Evolutionary conservation across 306 rosid species (phyloP).

Genomic region (Carpinus viminea): DNA sequence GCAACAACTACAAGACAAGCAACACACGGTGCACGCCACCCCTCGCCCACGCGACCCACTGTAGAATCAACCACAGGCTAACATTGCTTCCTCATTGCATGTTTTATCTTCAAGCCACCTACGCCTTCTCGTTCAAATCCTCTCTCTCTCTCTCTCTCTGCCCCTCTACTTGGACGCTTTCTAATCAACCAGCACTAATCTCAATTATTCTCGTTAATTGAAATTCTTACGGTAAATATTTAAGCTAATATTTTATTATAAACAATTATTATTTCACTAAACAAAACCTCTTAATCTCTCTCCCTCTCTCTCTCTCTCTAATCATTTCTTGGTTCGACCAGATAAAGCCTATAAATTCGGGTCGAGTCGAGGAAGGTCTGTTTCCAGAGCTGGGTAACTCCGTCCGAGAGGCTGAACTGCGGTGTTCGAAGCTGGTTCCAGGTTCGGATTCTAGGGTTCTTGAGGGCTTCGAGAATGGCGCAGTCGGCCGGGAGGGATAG

Average conservation of each 20-base stretch:
- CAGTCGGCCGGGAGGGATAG: constrained; percentile 58
- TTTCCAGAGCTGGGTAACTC: constrained; percentile 5
- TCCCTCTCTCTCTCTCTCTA: neutral
- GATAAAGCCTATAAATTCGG: constrained; percentile 6
- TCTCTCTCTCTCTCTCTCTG: neutral
- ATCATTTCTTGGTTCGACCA: neutral
- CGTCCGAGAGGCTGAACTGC: constrained; percentile 17
- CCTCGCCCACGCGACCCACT: neutral
- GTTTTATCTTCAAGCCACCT: neutral
- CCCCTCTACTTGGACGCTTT: constrained; percentile 16
- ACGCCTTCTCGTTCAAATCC: constrained; percentile 3
- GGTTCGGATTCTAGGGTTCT: constrained; percentile 41
- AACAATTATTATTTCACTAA: constrained; percentile 6
- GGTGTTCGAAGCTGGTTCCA: constrained; percentile 28
- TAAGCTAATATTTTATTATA: neutral
- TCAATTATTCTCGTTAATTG: constrained; percentile 27
- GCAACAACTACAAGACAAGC: neutral
- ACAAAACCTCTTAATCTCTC: neutral
- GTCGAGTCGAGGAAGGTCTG: constrained; percentile 34
- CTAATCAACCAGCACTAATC: constrained; percentile 11
- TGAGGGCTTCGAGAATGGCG: constrained; percentile 48
- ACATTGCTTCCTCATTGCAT: neutral
- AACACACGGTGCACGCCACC: neutral
- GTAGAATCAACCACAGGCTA: constrained; percentile 3
- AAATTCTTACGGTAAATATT: neutral